These are phyloP conservation scores for Dioszegia crocea DNA, from an alignment of 768 basidiomycete genomes.

Conservation along the genomic window DNA sequence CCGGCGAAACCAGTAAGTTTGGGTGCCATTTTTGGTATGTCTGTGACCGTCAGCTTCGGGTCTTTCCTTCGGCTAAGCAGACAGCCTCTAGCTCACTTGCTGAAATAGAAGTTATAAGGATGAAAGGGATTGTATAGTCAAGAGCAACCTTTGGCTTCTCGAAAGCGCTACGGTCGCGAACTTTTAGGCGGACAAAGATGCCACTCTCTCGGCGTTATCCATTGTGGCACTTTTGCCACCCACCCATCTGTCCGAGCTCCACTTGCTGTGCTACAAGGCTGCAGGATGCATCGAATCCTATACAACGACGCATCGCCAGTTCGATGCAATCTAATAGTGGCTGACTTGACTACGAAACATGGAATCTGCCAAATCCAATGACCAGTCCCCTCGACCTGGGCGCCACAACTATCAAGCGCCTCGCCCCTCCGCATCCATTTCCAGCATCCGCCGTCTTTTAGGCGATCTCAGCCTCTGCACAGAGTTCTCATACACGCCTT, in stretches of 20 bases:
- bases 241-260: neutral
- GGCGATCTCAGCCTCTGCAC: too few species aligned
- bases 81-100: neutral
- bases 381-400: too few species aligned
- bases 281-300: too few species aligned
- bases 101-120: neutral
- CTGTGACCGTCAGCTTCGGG: neutral
- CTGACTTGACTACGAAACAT: too few species aligned
- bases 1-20: conserved; percentile 23
- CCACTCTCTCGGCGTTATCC: neutral
- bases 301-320: too few species aligned
- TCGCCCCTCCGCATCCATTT: too few species aligned
- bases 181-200: neutral
- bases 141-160: neutral
- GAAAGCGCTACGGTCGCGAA: neutral
- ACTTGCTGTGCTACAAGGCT: too few species aligned
- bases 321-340: too few species aligned
- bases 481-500: too few species aligned
- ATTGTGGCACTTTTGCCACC: conserved; percentile 8
- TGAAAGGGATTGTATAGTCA: neutral
- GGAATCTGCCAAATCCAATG: too few species aligned
- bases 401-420: too few species aligned
- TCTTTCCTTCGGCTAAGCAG: neutral
- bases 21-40: conserved; percentile 24
- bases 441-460: too few species aligned